Percentiles rank a stretch among this genome's conserved stretches.
phyloP scores from a whole-genome alignment of 345 rosid species.

The Syzygium grande region DNA sequence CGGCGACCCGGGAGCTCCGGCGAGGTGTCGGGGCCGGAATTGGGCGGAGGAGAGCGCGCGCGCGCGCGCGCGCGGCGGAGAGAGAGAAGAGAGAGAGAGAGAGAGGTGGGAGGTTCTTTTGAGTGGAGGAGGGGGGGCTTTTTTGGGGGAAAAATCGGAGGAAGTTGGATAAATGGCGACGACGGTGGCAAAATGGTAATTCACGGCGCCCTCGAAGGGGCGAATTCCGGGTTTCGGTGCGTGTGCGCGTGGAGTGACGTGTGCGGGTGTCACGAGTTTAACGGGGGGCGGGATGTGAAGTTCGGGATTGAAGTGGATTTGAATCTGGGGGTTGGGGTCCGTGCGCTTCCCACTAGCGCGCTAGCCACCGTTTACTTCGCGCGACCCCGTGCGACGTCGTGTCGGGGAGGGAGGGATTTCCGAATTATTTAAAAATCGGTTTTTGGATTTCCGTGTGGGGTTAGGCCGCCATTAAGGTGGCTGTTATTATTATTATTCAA shows the following conservation, averaged over 20 bases:
- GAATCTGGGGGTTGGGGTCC: conserved; percentile 6
- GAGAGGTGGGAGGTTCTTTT: neutral
- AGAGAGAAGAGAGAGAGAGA: neutral
- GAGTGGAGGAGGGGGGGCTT: neutral
- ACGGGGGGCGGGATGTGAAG: conserved; percentile 21
- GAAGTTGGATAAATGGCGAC: neutral
- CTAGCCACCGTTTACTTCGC: neutral
- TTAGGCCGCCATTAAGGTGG: neutral
- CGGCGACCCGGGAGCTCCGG: neutral
- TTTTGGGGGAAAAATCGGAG: neutral
- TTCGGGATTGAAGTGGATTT: neutral
- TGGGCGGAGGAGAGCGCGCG: neutral
- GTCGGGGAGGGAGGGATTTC: neutral
- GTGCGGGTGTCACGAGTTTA: conserved; percentile 8
- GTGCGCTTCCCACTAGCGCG: neutral
- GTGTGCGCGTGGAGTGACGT: no score
- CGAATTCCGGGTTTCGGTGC: no score
- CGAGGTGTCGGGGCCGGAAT: neutral
- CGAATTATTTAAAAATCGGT: neutral
- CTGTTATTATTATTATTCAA: no score
- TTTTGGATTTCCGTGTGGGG: neutral
- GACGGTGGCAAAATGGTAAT: neutral
- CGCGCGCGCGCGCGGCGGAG: neutral
- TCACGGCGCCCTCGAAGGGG: neutral
- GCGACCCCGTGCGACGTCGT: neutral